Evolutionary conservation across 1,284 basidiomycete species (phyloP), one percentile per base, ranked within the genome.

Genomic region (Melampsora larici-populina): DNA sequence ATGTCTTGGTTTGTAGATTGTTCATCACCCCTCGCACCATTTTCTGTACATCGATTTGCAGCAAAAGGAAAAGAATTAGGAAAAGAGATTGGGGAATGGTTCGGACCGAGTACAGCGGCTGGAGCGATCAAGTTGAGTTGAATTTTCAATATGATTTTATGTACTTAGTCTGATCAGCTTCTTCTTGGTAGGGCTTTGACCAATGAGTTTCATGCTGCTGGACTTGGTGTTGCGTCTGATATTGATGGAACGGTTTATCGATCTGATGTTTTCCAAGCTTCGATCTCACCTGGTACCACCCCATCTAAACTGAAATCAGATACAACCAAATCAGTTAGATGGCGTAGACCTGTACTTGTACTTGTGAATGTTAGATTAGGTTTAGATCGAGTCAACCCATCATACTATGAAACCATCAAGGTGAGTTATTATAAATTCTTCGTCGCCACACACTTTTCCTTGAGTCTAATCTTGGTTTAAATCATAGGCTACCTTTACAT

Each of bases 41-140:
- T 98, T 84, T 93, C 92, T 80, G 93, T 99, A 1, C 96, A 99
- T 85, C 89, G 93, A 60, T 97, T 99, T 90, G 95, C 95, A 0
- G 86, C 94, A 21, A 92, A 94, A 13, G 96, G 96, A 2, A 96
- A 97, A 83, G 76, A 79, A 65, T 87, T 97, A 0, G 96, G 96
- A 17, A 97, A 93, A 80, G 93, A 95, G 80, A 91, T 97, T 0
- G 96, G 96, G 1, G 92, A 94, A 84, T 98, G 96, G 96, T 98
- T 98, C 82, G 96, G 96, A 0, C 96, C 96, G 0, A 96, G 93
- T 82, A 96, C 93, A 0, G 96, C 96, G 40, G 94, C 95, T 7
- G 94, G 94, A 48, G 95, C 94, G 18, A 92, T 98, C 86, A 93
- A 92, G 91, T 91, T 49, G 21, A n/a, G 5, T 40, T 46, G 24